phyloP scores from a whole-genome alignment of 768 basidiomycete genomes.

The Omphalotus guepiniiformis region DNA sequence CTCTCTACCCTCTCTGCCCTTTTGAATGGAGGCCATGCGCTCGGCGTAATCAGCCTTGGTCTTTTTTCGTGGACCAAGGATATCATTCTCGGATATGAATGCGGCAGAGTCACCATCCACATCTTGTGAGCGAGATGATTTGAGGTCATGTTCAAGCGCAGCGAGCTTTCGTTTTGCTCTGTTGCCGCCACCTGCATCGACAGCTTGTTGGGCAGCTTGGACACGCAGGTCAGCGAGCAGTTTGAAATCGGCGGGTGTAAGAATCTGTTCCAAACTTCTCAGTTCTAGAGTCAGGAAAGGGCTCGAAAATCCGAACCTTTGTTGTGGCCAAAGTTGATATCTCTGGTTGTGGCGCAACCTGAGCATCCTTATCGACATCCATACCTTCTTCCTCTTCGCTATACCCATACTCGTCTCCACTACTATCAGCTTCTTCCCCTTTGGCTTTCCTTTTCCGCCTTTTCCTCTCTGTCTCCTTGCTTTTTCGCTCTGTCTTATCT shows the following conservation, averaged over 20 bases:
- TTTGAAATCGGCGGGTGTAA: conserved; percentile 96
- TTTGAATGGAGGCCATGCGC: conserved; percentile 85
- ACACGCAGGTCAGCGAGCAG: conserved; percentile 84
- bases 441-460: background rate
- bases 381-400: conserved; percentile 74
- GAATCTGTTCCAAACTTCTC: conserved; percentile 54
- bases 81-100: conserved; percentile 88
- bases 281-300: background rate
- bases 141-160: conserved; percentile 68
- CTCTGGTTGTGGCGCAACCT: conserved; percentile 20
- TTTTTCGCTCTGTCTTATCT: conserved; percentile 21
- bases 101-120: conserved; percentile 31
- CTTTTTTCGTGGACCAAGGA: conserved; percentile 92
- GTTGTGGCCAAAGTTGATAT: conserved; percentile 74
- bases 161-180: conserved; percentile 89
- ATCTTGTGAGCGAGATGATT: conserved; percentile 23
- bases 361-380: conserved; percentile 37
- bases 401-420: conserved; percentile 49
- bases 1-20: conserved; percentile 92
- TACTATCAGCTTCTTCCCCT: background rate
- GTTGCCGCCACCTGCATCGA: conserved; percentile 65
- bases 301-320: conserved; percentile 46
- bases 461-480: conserved; percentile 20
- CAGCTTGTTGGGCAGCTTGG: conserved; percentile 67
- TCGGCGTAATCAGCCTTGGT: conserved; percentile 91